Evolutionary conservation across 345 rosid species (phyloP), one percentile per base, ranked within the genome.

Genomic region (Litchi chinensis): DNA sequence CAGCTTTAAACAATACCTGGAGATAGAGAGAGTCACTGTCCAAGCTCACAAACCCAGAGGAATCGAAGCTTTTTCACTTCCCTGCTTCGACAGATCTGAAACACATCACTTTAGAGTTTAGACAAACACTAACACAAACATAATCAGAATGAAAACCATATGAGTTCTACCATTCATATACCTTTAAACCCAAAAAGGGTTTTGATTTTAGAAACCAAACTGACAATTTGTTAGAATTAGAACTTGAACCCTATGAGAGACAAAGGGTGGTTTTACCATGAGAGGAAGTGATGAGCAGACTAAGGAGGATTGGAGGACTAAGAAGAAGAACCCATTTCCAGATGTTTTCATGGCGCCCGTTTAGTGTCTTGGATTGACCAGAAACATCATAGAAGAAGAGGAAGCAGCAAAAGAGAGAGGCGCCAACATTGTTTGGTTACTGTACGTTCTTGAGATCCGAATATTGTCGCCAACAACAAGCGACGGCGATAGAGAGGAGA

Each of bases 181-280:
- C 6, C 41, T 60, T 15, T 21, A 22, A 40, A 24, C 2, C 22
- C 3, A 22, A 67, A 6, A 66, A 54, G 40, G 41, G 41, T 32
- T 65, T 4, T 50, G 11, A 16, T 54, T 54, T 54, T 4, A 15
- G 1, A 77, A 18, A 56, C 60, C 54, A 81, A 68, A 63, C 7
- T 7, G 32, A 62, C 18, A n/a, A 41, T 5, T 10, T 70, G 79
- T 8, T 4, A 52, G 7, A 46, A 16, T 32, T 19, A 56, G 76
- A 37, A 59, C 68, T 54, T 43, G 28, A 46, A 26, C 28, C 28
- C 65, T 19, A 62, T 12, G 7, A 50, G 11, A 40, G 0, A 66
- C 48, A 71, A 73, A 70, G 60, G 39, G 26, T 12, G 43, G 1
- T 60, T 52, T 78, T 82, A 90, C 92, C 92, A 59, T 63, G 80